These are phyloP conservation scores for Helotiales sp. DNA, from an alignment of 2,329 filamentous ascomycete genomes.

Conservation along the genomic window DNA sequence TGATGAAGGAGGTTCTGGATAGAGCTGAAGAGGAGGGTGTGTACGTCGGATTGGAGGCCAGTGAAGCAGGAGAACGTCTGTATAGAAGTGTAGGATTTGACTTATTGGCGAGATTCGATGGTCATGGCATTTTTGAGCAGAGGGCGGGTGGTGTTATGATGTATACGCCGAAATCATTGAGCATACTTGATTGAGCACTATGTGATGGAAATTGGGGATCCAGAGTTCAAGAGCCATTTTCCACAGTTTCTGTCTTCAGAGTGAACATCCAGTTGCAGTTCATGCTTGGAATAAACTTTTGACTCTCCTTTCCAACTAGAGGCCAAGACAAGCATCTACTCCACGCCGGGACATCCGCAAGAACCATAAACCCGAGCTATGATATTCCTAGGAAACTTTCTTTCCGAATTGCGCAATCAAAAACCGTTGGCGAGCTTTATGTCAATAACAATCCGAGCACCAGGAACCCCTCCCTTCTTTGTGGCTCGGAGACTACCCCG, in stretches of 20 bases:
- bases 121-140: slow-evolving; percentile 1
- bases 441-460: background rate
- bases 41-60: slow-evolving; percentile 25
- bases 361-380: background rate
- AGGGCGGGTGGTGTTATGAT: slow-evolving; percentile 18
- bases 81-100: slow-evolving; percentile 30
- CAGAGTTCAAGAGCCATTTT: too few relatives aligned
- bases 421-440: background rate
- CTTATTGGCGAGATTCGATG: slow-evolving; percentile 15
- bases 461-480: background rate
- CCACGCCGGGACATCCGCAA: too few relatives aligned
- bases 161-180: slow-evolving; percentile 5
- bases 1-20: slow-evolving; percentile 29
- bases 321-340: too few relatives aligned
- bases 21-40: slow-evolving; percentile 28
- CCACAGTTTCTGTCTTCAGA: too few relatives aligned
- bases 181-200: too few relatives aligned
- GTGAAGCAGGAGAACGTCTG: slow-evolving; percentile 25
- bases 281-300: too few relatives aligned
- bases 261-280: too few relatives aligned
- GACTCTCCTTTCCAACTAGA: too few relatives aligned
- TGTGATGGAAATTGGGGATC: too few relatives aligned
- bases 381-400: background rate
- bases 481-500: background rate
- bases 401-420: background rate